Evolutionary conservation across 1,284 basidiomycete genomes (phyloP), one percentile per base, ranked within the genome.

Genomic region (Jaminaea rosea): DNA sequence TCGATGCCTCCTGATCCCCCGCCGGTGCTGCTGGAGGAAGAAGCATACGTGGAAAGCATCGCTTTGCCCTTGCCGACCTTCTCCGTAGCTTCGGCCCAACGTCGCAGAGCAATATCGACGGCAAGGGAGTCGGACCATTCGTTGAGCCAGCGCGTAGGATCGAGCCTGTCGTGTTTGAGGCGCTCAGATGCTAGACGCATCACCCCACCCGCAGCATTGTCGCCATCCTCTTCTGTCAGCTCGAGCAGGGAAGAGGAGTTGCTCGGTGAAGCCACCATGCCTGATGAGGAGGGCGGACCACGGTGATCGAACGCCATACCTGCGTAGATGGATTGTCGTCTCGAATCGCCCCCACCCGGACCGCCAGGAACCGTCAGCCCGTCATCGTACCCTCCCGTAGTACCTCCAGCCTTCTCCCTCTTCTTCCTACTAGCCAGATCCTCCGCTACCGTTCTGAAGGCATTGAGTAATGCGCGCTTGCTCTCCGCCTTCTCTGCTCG

Each of bases 321-420:
- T 23, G 39, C 39, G 17, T 47, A 31, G 31, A 47, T n/a, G 31
- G 29, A 24, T 34, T 17, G 19, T 23, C 39, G 19, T n/a, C n/a
- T n/a, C n/a, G n/a, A n/a, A n/a, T n/a, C n/a, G n/a, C n/a, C n/a
- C n/a, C n/a, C n/a, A n/a, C n/a, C n/a, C n/a, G n/a, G n/a, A n/a
- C n/a, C n/a, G n/a, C n/a, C n/a, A n/a, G n/a, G n/a, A n/a, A n/a
- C n/a, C n/a, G n/a, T n/a, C n/a, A n/a, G n/a, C n/a, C n/a, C n/a
- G n/a, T n/a, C n/a, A n/a, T n/a, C n/a, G n/a, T n/a, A n/a, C n/a
- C n/a, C n/a, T n/a, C n/a, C n/a, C n/a, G n/a, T n/a, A n/a, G n/a
- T n/a, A n/a, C n/a, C n/a, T n/a, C n/a, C n/a, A n/a, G n/a, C n/a
- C 87, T 74, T 92, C 88, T 94, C 89, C 74, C 90, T 94, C 50